Conservation (phyloP, 2,329 filamentous ascomycete genomes). For the Fusarium subtropicale region DNA sequence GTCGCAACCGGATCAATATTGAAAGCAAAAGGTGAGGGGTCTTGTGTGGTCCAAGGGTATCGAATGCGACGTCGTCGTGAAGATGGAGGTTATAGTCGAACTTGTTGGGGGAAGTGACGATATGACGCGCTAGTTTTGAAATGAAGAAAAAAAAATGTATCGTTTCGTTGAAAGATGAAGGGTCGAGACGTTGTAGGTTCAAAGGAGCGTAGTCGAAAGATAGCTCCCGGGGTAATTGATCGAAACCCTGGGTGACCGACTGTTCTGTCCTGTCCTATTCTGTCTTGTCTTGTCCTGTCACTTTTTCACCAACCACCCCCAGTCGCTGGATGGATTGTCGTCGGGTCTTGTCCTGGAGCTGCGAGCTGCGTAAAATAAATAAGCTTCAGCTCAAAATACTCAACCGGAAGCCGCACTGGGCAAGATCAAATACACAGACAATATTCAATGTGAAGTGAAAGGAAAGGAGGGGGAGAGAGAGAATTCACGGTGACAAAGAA, state of each 20-base stretch:
- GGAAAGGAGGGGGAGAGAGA: constrained; percentile 3
- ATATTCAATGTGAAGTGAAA: constrained; percentile 8
- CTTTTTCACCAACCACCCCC: constrained; percentile 40
- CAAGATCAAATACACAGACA: constrained; percentile 18
- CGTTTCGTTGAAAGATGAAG: constrained; percentile 19
- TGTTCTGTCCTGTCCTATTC: constrained; percentile 3
- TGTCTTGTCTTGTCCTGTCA: constrained; percentile 4
- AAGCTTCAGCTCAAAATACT: constrained; percentile 29
- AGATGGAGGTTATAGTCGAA: constrained; percentile 4
- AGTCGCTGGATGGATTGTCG: constrained; percentile 37
- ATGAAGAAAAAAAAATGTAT: constrained; percentile 7
- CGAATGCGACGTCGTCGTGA: constrained; percentile 35
- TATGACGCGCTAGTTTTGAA: constrained; percentile 1
- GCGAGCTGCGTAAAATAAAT: constrained; percentile 24
- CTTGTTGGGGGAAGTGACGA: constrained; percentile 9
- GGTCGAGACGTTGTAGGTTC: constrained; percentile 20
- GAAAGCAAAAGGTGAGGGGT: constrained; percentile 16
- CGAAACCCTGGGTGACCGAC: constrained; percentile 29
- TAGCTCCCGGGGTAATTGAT: constrained; percentile 34
- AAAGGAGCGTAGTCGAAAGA: constrained; percentile 32
- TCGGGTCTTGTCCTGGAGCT: constrained; percentile 24
- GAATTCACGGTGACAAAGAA: constrained; percentile 20
- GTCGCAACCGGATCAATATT: constrained; percentile 28
- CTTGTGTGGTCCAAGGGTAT: constrained; percentile 16
- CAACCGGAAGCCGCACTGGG: constrained; percentile 13